Conservation (phyloP, 208 protist species). For the Naegleria lovaniensis region DNA sequence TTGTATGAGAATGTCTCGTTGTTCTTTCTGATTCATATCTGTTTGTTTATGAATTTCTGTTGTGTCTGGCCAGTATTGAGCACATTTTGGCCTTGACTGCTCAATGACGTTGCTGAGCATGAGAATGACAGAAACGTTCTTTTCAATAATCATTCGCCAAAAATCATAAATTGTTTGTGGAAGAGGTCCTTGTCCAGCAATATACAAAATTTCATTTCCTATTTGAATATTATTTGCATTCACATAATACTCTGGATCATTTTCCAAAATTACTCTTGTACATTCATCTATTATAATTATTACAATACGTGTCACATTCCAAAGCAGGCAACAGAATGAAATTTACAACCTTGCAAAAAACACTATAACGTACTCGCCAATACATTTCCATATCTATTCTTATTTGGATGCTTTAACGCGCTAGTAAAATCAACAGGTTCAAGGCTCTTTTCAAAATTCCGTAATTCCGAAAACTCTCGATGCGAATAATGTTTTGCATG, state of each 20-base stretch:
- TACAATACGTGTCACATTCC: not conserved
- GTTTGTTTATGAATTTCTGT: not conserved
- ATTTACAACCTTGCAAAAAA: not conserved
- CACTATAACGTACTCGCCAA: not conserved
- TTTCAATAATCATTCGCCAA: constrained; percentile 77
- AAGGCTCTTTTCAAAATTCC: not conserved
- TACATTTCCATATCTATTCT: not conserved
- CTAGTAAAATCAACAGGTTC: not conserved
- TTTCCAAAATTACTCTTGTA: not conserved
- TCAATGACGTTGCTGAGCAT: constrained; percentile 50
- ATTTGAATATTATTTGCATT: not conserved
- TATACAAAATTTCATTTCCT: constrained; percentile 54
- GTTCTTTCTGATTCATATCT: not conserved
- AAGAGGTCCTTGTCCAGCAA: constrained; percentile 74
- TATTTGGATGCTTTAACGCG: not conserved
- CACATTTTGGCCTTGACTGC: not conserved
- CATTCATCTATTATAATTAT: not conserved
- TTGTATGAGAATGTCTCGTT: not conserved
- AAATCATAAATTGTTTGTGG: constrained; percentile 69
- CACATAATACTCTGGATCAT: not conserved
- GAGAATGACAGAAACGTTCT: constrained; percentile 63
- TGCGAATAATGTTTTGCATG: not conserved
- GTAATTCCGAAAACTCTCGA: not conserved
- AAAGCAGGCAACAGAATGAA: too few species aligned
- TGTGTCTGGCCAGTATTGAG: not conserved